Evolutionary conservation across 2,329 filamentous ascomycete genomes (phyloP), one percentile per base, ranked within the genome.

Genomic region (Periconia macrospinosa): DNA sequence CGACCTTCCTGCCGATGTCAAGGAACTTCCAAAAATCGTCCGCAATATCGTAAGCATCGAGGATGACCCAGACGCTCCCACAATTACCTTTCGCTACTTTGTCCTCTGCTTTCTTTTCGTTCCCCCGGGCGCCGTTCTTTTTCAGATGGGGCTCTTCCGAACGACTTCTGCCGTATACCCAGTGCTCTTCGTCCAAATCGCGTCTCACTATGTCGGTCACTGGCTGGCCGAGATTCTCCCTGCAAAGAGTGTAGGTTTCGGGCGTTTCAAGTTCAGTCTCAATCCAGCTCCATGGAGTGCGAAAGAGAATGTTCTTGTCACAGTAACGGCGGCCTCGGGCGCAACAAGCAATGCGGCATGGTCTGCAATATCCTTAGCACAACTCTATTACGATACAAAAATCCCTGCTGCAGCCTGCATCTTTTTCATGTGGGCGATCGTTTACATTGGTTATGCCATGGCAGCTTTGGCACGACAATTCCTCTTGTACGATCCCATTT

Each of bases 111-210:
- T 82, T 50, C 55, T 86, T 17, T 85, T 85, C 60, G 78, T 85
- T 43, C 75, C 79, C 1, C 82, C 83, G 0, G 83, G 83, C 2
- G 83, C 83, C 1, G 82, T 86, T 58, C 65, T 86, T 2, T 82
- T 80, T 6, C 79, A 82, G 61, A 80, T 85, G 77, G 79, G 78
- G 55, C 75, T 78, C 46, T 86, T 79, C 61, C 77, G 83, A 43
- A 86, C 83, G 1, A 86, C 83, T 0, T 78, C 78, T 42, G 81
- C 82, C 1, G 79, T 80, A 0, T 86, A 85, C 62, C 84, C 83
- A 0, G 78, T 86, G 45, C 85, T 86, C 65, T 86, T 86, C 56
- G 83, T 86, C 30, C 81, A 84, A 59, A 82, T 85, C 17, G 81
- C 81, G 0, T 81, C 77, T 45, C 82, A 83, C 60, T 84, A 84